A percentile compares a stretch with the other conserved stretches of the same genome.
These are phyloP conservation scores for Botryobasidium botryosum DNA, from an alignment of 768 basidiomycete species.

Conservation along the genomic window DNA sequence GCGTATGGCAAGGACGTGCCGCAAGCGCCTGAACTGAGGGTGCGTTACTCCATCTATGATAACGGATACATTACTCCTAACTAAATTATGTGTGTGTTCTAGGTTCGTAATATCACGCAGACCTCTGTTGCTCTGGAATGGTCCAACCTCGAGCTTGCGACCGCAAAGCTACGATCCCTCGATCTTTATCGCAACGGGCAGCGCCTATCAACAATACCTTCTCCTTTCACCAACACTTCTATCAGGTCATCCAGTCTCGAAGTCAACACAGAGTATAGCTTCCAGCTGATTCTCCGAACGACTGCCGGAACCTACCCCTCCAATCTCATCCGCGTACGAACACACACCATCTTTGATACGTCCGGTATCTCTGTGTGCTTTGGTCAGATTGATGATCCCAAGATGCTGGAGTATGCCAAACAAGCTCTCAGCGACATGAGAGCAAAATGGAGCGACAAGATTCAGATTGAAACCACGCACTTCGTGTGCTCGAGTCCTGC, in stretches of 20 bases:
- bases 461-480: conserved; percentile 96
- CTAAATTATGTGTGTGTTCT: not conserved
- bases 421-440: conserved; percentile 68
- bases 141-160: conserved; percentile 71
- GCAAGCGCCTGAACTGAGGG: conserved; percentile 53
- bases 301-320: conserved; percentile 83
- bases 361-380: conserved; percentile 93
- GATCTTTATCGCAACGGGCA: conserved; percentile 89
- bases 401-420: conserved; percentile 66
- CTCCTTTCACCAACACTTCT: conserved; percentile 66
- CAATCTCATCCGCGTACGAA: conserved; percentile 63
- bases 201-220: conserved; percentile 72
- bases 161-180: conserved; percentile 68
- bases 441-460: conserved; percentile 80
- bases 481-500: conserved; percentile 89
- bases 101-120: conserved; percentile 90
- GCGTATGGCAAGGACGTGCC: conserved; percentile 57
- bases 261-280: conserved; percentile 71
- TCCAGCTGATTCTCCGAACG: conserved; percentile 87
- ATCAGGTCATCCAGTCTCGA: conserved; percentile 75
- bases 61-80: not conserved
- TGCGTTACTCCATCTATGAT: conserved; percentile 20
- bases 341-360: conserved; percentile 90
- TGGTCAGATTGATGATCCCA: conserved; percentile 66
- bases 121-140: conserved; percentile 95